Base-by-base conservation (phyloP, 1,284 basidiomycete genomes). In the Vanrija humicola region DNA sequence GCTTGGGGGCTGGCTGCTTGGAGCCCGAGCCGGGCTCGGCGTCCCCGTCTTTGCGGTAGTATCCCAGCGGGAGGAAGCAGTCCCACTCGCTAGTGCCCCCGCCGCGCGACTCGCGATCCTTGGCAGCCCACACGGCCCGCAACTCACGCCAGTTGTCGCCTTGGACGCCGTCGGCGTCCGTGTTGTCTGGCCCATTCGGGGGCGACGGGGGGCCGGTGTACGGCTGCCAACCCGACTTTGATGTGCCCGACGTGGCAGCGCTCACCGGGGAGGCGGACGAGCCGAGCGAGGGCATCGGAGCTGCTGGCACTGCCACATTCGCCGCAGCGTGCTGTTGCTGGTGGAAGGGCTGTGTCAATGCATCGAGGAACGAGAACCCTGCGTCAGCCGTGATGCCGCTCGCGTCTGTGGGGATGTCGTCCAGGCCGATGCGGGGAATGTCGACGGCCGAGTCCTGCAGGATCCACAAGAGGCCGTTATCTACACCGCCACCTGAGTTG, bases 121-220 rank as follows among this genome's bases (percentile, higher is more conserved):
- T 34, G 9, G 34, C 34, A 34, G 34, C 34, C 34, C 34, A 34
- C 34, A 34, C 34, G 9, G 34, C 34, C 34, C n/a, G 28, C 14
- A 21, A 56, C 55, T 52, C 16, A 57, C 55, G 55, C 55, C 55
- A 57, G 38, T 52, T 52, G 45, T 57, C 55, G n/a, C 52, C 55
- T 25, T 52, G 50, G 43, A 47, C 52, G 7, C 44, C 51, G 29
- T 57, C 55, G 42, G 23, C 34, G 34, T 34, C 34, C 10, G 34
- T 34, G 12, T 34, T 15, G 12, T 34, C 34, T 34, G 34, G 34
- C 34, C 34, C 34, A 10, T 34, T 43, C 2, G 42, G 42, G 8
- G 42, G 42, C 14, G 42, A 43, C 42, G 23, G 19, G 18, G 42
- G 42, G 8, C 42, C 19, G 12, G 19, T 43, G 23, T 43, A 19